These are phyloP conservation scores for Yamadazyma taylorii DNA, from an alignment of 1,139 yeast species.

Conservation along the genomic window DNA sequence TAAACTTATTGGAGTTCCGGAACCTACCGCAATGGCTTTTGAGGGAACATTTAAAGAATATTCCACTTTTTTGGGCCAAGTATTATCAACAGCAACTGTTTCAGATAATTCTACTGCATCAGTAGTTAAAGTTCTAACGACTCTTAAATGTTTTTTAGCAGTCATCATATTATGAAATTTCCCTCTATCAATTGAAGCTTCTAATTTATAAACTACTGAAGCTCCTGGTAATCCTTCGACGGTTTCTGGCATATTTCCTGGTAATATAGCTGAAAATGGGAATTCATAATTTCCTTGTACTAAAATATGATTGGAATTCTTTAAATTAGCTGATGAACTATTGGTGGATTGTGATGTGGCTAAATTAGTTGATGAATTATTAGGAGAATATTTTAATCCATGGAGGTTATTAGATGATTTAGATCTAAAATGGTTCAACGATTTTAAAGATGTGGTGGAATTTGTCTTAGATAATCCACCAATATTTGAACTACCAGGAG, in stretches of 20 bases:
- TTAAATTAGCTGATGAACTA: conserved; percentile 1
- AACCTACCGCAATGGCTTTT: conserved; percentile 89
- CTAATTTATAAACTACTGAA: conserved; percentile 71
- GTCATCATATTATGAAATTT: conserved; percentile 65
- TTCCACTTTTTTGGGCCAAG: conserved; percentile 95
- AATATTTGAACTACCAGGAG: too few species aligned
- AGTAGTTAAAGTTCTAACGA: conserved; percentile 84
- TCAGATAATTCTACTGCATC: conserved; percentile 88
- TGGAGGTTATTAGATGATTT: conserved; percentile 32
- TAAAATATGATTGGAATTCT: conserved; percentile 29
- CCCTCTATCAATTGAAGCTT: conserved; percentile 82
- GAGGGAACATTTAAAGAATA: conserved; percentile 85
- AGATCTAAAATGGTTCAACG: conserved; percentile 30
- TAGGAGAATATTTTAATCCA: conserved; percentile 16
- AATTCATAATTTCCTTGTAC: conserved; percentile 84
- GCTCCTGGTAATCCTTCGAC: conserved; percentile 91
- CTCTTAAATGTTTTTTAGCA: conserved; percentile 74
- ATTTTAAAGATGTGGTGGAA: conserved; percentile 38
- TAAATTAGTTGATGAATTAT: conserved; percentile 14
- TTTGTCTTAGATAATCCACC: conserved; percentile 23
- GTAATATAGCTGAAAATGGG: conserved; percentile 83
- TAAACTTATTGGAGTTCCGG: conserved; percentile 68
- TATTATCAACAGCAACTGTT: conserved; percentile 90
- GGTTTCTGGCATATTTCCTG: conserved; percentile 84
- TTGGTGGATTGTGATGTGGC: conserved; percentile 5